Conservation (phyloP, 495 filamentous ascomycete genomes). For the Sporormia fimetaria region DNA sequence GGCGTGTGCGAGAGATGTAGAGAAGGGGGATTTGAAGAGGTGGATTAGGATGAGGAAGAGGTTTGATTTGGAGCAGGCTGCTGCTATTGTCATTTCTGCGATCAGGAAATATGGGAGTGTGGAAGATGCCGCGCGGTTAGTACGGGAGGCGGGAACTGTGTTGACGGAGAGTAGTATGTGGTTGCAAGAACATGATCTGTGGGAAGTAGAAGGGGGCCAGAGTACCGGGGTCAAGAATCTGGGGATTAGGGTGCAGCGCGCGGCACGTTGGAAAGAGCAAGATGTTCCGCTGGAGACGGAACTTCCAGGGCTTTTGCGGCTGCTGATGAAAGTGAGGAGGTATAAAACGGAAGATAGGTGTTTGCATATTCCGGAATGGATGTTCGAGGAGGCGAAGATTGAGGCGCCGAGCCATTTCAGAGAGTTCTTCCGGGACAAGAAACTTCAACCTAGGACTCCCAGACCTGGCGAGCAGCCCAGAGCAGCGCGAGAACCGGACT, state of each 20-base stretch:
- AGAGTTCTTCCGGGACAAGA: not conserved
- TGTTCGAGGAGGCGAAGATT: slow-evolving; percentile 7
- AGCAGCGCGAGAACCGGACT: not conserved
- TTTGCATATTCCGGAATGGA: slow-evolving; percentile 8
- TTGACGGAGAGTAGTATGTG: slow-evolving; percentile 14
- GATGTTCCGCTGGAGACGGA: not conserved
- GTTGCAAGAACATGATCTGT: slow-evolving; percentile 2
- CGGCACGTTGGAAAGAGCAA: not conserved
- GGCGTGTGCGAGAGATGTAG: not conserved
- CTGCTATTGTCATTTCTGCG: slow-evolving; percentile 7
- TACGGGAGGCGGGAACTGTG: slow-evolving; percentile 5
- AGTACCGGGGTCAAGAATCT: not conserved
- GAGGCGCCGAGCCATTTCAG: slow-evolving; percentile 3
- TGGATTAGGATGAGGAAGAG: slow-evolving; percentile 2
- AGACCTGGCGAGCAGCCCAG: too few species aligned
- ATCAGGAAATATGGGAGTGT: slow-evolving; percentile 5
- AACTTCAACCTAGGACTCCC: too few species aligned
- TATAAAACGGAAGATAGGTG: slow-evolving; percentile 2
- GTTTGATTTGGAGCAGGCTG: slow-evolving; percentile 11
- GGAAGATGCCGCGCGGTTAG: slow-evolving; percentile 8
- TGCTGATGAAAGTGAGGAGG: slow-evolving; percentile 7
- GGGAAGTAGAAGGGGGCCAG: not conserved
- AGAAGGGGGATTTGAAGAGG: slow-evolving; percentile 3
- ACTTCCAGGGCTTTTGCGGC: slow-evolving; percentile 1
- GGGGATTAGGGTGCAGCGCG: slow-evolving; percentile 1